Conservation (phyloP, 2,329 filamentous ascomycete species). For the Ilyonectria mors-panacis region DNA sequence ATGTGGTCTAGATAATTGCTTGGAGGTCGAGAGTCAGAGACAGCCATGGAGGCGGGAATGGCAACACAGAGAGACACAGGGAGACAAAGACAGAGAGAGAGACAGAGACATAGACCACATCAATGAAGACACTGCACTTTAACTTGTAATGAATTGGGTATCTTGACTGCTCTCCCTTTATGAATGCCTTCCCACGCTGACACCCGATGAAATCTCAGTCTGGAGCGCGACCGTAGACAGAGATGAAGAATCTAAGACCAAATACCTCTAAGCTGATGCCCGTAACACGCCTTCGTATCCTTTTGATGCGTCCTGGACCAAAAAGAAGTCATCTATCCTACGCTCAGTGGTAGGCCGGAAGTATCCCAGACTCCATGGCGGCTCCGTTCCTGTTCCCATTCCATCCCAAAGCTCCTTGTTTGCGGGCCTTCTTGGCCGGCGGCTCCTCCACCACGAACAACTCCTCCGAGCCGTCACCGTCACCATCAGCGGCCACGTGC, state of each 20-base stretch:
- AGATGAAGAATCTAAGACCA: neutral
- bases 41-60: neutral
- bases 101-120: neutral
- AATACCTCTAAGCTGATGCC: neutral
- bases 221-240: neutral
- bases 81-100: neutral
- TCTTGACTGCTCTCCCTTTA: conserved; percentile 36
- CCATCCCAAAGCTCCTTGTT: conserved; percentile 11
- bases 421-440: conserved; percentile 30
- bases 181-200: neutral
- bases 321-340: conserved; percentile 2
- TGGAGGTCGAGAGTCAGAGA: neutral
- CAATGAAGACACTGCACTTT: conserved; percentile 12
- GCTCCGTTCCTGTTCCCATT: conserved; percentile 15
- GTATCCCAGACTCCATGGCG: conserved; percentile 17
- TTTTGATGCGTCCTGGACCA: neutral
- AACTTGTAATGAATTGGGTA: conserved; percentile 30
- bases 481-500: neutral
- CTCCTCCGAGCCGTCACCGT: conserved; percentile 41
- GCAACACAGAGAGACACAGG: neutral
- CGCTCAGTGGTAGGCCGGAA: conserved; percentile 25
- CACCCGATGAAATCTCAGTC: neutral
- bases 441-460: conserved; percentile 51
- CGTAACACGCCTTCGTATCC: conserved; percentile 22
- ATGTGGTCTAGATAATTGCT: conserved; percentile 1